These are phyloP conservation scores for Ascocoryne sarcoides DNA, from an alignment of 2,329 filamentous ascomycete genomes.

Conservation along the genomic window DNA sequence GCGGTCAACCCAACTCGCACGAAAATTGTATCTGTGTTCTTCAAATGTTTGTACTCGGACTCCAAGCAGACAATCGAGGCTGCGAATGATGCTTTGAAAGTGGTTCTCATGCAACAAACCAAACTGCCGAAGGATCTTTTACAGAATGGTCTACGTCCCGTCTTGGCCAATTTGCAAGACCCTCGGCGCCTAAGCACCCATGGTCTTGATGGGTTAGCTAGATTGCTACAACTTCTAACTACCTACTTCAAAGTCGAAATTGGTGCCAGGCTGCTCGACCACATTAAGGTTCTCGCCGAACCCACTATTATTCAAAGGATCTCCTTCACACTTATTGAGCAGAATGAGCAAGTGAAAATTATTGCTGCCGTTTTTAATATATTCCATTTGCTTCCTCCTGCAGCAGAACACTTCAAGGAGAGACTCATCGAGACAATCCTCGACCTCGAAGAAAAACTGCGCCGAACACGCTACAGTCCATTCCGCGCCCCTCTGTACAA, in stretches of 20 bases:
- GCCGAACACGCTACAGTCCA: constrained; percentile 81
- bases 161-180: constrained; percentile 94
- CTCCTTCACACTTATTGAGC: constrained; percentile 90
- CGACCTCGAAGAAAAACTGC: constrained; percentile 74
- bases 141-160: constrained; percentile 86
- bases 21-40: constrained; percentile 88
- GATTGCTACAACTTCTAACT: constrained; percentile 81
- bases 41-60: constrained; percentile 93
- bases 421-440: constrained; percentile 84
- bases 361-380: constrained; percentile 93
- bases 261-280: constrained; percentile 82
- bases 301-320: constrained; percentile 73
- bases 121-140: constrained; percentile 93
- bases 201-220: constrained; percentile 82
- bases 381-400: constrained; percentile 87
- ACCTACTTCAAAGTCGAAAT: constrained; percentile 99
- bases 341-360: constrained; percentile 86
- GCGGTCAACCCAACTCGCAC: constrained; percentile 56
- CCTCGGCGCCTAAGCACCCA: constrained; percentile 82
- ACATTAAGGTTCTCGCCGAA: constrained; percentile 86
- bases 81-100: constrained; percentile 81
- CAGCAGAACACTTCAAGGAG: constrained; percentile 85
- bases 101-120: constrained; percentile 77
- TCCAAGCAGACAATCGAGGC: constrained; percentile 88
- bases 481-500: constrained; percentile 86